Evolutionary conservation across 2,329 filamentous ascomycete species (phyloP).

Genomic region (Fusarium kyushuense): DNA sequence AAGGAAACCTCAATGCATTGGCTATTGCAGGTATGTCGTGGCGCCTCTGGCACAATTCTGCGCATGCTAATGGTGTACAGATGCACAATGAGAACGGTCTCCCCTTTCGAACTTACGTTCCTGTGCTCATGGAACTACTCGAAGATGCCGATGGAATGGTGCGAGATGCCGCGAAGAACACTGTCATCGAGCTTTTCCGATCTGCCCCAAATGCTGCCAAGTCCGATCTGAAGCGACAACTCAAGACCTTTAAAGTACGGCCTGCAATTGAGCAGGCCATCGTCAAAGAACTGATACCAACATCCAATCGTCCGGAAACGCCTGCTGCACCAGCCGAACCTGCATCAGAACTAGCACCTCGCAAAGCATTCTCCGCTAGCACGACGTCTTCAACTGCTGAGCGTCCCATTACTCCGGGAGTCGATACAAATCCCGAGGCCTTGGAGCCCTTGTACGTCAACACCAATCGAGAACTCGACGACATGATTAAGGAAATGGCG

Average conservation of each 20-base stretch:
- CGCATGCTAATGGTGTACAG: slow-evolving; percentile 54
- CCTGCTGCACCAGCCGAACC: slow-evolving; percentile 53
- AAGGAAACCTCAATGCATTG: slow-evolving; percentile 89
- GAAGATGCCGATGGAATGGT: slow-evolving; percentile 92
- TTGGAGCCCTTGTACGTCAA: slow-evolving; percentile 88
- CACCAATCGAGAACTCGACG: slow-evolving; percentile 88
- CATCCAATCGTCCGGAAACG: slow-evolving; percentile 57
- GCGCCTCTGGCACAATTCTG: not conserved
- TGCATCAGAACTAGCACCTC: slow-evolving; percentile 52
- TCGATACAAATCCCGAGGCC: slow-evolving; percentile 73
- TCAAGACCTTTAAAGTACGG: slow-evolving; percentile 85
- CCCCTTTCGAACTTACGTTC: slow-evolving; percentile 85
- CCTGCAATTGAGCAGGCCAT: slow-evolving; percentile 88
- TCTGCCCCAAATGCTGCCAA: slow-evolving; percentile 86
- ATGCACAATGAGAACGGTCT: slow-evolving; percentile 86
- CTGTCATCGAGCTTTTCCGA: slow-evolving; percentile 88
- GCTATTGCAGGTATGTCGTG: slow-evolving; percentile 75
- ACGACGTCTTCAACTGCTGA: slow-evolving; percentile 64
- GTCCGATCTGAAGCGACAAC: slow-evolving; percentile 86
- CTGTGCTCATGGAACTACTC: slow-evolving; percentile 83
- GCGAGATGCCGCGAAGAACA: slow-evolving; percentile 83
- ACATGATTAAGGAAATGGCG: slow-evolving; percentile 85
- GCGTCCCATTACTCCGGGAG: slow-evolving; percentile 70
- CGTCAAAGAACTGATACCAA: slow-evolving; percentile 76
- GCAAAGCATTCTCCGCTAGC: slow-evolving; percentile 62